A percentile compares a stretch with the other conserved stretches of the same genome.
These are phyloP conservation scores for Linanthus parryae DNA, from an alignment of 148 eudicot genomes.

Conservation along the genomic window DNA sequence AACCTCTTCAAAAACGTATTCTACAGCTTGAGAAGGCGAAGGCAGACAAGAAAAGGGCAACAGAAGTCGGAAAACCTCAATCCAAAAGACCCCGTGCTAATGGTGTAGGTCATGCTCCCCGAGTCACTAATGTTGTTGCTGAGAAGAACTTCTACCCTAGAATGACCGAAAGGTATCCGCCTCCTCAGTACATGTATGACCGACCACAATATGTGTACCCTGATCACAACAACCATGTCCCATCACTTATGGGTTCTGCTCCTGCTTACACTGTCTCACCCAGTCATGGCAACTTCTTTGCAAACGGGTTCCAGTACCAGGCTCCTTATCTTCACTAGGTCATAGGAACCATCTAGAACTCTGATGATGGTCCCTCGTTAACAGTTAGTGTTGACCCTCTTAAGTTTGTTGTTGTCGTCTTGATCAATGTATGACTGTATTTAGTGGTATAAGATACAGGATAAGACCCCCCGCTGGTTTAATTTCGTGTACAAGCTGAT, in stretches of 20 bases:
- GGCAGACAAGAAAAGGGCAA: constrained; percentile 87
- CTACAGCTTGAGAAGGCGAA: constrained; percentile 84
- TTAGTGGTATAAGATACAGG: too few species aligned
- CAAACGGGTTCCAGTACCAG: constrained; percentile 81
- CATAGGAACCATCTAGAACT: constrained; percentile 36
- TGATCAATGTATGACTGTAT: constrained; percentile 38
- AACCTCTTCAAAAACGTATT: constrained; percentile 65
- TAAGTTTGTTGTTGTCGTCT: constrained; percentile 37
- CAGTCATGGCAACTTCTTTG: constrained; percentile 72
- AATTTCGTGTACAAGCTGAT: constrained; percentile 57
- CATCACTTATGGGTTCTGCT: constrained; percentile 46
- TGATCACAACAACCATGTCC: constrained; percentile 53
- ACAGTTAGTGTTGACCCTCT: constrained; percentile 73
- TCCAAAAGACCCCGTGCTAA: constrained; percentile 91
- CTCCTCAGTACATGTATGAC: constrained; percentile 70
- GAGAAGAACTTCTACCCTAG: constrained; percentile 63
- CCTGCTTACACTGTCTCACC: constrained; percentile 61
- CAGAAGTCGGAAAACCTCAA: constrained; percentile 89
- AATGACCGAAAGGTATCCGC: constrained; percentile 72
- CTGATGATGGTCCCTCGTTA: constrained; percentile 48
- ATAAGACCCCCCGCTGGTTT: constrained; percentile 35
- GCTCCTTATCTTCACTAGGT: constrained; percentile 83
- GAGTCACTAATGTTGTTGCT: constrained; percentile 37
- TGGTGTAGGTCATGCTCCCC: constrained; percentile 50
- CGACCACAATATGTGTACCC: constrained; percentile 43